Evolutionary conservation across 176 grass and related monocot species (phyloP), one percentile per base, ranked within the genome.

Genomic region (Avena atlantica): DNA sequence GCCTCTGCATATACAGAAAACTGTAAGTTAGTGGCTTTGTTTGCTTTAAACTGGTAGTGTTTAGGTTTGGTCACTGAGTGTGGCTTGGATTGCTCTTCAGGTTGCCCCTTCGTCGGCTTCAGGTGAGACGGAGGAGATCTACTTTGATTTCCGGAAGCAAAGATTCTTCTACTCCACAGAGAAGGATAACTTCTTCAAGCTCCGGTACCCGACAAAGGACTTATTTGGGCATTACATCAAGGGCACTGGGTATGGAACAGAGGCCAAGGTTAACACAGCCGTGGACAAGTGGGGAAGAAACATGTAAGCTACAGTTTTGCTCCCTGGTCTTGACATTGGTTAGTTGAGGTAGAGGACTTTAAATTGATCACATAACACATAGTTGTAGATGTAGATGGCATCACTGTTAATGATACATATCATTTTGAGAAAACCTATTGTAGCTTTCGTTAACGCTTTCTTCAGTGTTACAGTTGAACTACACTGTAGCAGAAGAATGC

Each of bases 121-220:
- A 85, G 89, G 80, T 62, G 92, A 91, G 58, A 49, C 71, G 13
- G 92, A 99, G 55, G 97, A 96, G 88, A 96, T 99, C 74, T 96
- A 93, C 85, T 93, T 99, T 89, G 97, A 94, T 87, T 99, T 99
- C 75, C 90, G 97, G 80, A 99, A 99, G 91, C 97, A 99, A 93
- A 88, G 97, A 14, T 99, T 99, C 86, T 91, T 93, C 77, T 96
- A 90, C 49, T 96, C 90, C 3, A 60, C 59, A 8, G 87, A 92
- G 66, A 91, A 90, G 24, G 87, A 96, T 56, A 99, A 95, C 58
- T 99, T 96, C 81, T 88, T 81, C 65, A 99, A 99, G 68, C 92
- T 99, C 40, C 84, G 83, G 17, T 99, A 94, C 61, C 97, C 94
- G 5, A 99, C 97, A 3, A 99, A 96, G 88, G 94, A 96, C 74